Conservation (phyloP, 352 stramenopile genomes). For the Phytophthora fragariae region DNA sequence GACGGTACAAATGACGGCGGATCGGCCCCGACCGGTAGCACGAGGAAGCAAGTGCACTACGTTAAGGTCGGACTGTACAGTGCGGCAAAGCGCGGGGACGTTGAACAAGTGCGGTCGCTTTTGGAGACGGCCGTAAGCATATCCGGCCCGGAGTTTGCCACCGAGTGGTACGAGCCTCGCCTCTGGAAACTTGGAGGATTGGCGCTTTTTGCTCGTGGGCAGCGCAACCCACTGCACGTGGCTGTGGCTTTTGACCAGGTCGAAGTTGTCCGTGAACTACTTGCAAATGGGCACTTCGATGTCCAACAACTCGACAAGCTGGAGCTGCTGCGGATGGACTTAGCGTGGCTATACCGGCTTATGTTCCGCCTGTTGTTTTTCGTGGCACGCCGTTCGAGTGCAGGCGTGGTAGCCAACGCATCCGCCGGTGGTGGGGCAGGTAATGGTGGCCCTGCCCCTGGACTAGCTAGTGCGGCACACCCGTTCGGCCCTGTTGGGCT, state of each 20-base stretch:
- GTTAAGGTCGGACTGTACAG: conserved; percentile 71
- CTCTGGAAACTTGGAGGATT: conserved; percentile 31
- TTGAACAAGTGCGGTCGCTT: conserved; percentile 55
- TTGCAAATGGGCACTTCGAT: conserved; percentile 69
- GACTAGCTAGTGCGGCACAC: conserved; percentile 39
- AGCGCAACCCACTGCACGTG: conserved; percentile 81
- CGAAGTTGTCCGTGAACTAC: conserved; percentile 68
- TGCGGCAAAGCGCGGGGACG: conserved; percentile 68
- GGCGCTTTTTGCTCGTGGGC: conserved; percentile 44
- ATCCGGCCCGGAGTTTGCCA: conserved; percentile 67
- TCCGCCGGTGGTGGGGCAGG: conserved; percentile 28
- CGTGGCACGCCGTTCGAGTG: conserved; percentile 41
- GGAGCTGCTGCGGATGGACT: conserved; percentile 68
- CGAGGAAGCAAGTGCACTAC: conserved; percentile 45
- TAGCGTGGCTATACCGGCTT: conserved; percentile 74
- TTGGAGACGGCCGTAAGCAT: conserved; percentile 61
- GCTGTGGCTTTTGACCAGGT: conserved; percentile 77
- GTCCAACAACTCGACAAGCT: conserved; percentile 80
- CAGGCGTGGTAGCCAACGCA: conserved; percentile 30
- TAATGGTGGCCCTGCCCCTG: conserved; percentile 32
- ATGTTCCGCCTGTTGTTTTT: conserved; percentile 72
- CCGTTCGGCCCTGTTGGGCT: conserved; percentile 71
- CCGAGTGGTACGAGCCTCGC: conserved; percentile 63
- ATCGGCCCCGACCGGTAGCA: conserved; percentile 16
- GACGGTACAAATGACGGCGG: conserved; percentile 1